A percentile compares a stretch with the other conserved stretches of the same genome.
Conservation (phyloP, 768 basidiomycete genomes). For the Boletellus ananas region DNA sequence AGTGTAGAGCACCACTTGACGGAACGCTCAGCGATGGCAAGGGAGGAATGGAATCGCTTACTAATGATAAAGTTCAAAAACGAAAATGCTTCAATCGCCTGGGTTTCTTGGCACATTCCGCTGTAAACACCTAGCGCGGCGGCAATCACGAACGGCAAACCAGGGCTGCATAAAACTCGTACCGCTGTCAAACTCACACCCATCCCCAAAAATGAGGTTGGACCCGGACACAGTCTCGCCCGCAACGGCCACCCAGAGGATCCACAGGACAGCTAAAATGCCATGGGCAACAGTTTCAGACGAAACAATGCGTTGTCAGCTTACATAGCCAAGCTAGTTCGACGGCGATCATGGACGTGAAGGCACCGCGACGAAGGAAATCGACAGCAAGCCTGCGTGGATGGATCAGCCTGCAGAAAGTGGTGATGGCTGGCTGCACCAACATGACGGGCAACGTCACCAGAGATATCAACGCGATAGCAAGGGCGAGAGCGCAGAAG, state of each 20-base stretch:
- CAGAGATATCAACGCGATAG: constrained; percentile 27
- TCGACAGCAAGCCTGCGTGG: constrained; percentile 34
- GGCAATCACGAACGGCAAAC: neutral
- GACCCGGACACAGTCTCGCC: constrained; percentile 20
- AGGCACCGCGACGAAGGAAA: constrained; percentile 31
- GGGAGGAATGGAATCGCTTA: constrained; percentile 11
- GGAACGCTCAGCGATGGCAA: neutral
- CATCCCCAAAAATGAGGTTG: constrained; percentile 5
- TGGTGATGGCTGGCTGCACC: too few species aligned
- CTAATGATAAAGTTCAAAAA: constrained; percentile 36
- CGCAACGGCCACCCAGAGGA: constrained; percentile 40
- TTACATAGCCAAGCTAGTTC: constrained; percentile 38
- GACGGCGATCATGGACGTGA: constrained; percentile 37
- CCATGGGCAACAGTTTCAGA: neutral
- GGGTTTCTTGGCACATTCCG: constrained; percentile 26
- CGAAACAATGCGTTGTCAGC: constrained; percentile 2
- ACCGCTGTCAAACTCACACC: constrained; percentile 8
- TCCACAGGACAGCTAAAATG: constrained; percentile 29
- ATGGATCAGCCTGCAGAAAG: constrained; percentile 1
- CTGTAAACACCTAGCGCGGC: constrained; percentile 6
- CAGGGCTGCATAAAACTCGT: neutral
- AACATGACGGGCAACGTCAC: constrained; percentile 31
- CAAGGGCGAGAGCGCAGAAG: constrained; percentile 30
- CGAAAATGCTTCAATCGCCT: constrained; percentile 34
- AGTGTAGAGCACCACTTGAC: constrained; percentile 33